A percentile compares a stretch with the other conserved stretches of the same genome.
Evolutionary conservation across 78 protist genomes (phyloP).

Genomic region (Polysphondylium violaceum): DNA sequence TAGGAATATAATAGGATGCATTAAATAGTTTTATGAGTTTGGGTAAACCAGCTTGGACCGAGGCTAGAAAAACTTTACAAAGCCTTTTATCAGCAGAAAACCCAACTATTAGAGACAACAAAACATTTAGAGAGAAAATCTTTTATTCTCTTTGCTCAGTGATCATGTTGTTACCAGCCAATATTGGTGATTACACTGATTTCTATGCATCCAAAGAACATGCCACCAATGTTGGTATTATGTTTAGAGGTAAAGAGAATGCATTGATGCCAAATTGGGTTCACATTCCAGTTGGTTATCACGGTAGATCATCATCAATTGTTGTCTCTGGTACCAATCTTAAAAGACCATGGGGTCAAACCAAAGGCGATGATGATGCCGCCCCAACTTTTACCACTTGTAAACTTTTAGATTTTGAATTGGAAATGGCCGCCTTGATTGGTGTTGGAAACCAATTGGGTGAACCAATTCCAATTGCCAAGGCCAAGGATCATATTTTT

Average conservation of each 20-base stretch:
- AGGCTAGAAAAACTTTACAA: constrained; percentile 68
- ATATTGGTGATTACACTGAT: constrained; percentile 97
- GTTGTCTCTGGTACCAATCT: constrained; percentile 89
- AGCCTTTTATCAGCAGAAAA: constrained; percentile 60
- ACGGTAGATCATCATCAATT: constrained; percentile 95
- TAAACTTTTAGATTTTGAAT: constrained; percentile 91
- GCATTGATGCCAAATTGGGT: constrained; percentile 92
- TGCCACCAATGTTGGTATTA: constrained; percentile 95
- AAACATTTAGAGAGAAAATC: constrained; percentile 38
- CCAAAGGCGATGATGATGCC: constrained; percentile 50
- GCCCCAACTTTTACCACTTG: constrained; percentile 83
- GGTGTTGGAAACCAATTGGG: constrained; percentile 93
- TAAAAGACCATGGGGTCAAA: constrained; percentile 95
- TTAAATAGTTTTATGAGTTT: constrained; percentile 91
- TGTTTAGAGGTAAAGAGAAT: constrained; percentile 89
- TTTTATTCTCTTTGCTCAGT: constrained; percentile 32
- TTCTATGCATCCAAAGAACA: constrained; percentile 95
- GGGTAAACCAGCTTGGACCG: constrained; percentile 84
- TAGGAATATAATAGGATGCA: constrained; percentile 21
- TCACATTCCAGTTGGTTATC: constrained; percentile 97
- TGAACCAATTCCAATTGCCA: constrained; percentile 78
- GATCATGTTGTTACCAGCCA: constrained; percentile 51
- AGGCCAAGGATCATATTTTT: constrained; percentile 94
- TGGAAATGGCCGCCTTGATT: constrained; percentile 94
- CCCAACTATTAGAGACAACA: constrained; percentile 71